A percentile compares a stretch with the other conserved stretches of the same genome.
Evolutionary conservation across 805 yeast genomes (phyloP).

Genomic region (Teunomyces gatunensis): DNA sequence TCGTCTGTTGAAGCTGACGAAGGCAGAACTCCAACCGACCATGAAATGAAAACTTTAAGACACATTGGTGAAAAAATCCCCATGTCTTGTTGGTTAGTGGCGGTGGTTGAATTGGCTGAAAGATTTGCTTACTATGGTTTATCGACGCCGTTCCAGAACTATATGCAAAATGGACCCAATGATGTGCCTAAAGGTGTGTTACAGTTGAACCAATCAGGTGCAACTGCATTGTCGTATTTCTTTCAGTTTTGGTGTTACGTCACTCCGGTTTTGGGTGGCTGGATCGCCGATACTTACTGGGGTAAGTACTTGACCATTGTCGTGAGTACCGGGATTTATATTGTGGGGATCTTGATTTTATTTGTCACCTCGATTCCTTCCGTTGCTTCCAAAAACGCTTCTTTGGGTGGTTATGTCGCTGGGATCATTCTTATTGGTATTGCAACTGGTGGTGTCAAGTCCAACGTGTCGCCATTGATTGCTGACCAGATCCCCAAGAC

Average conservation of each 20-base stretch:
- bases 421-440: constrained; percentile 63
- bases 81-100: constrained; percentile 57
- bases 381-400: constrained; percentile 46
- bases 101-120: constrained; percentile 75
- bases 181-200: constrained; percentile 52
- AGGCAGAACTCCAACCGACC: constrained; percentile 49
- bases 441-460: constrained; percentile 80
- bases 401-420: constrained; percentile 61
- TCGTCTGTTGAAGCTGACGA: constrained; percentile 18
- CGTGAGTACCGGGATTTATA: constrained; percentile 56
- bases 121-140: constrained; percentile 80
- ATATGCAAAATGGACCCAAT: constrained; percentile 58
- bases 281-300: constrained; percentile 68
- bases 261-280: constrained; percentile 76
- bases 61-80: constrained; percentile 55
- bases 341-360: constrained; percentile 59
- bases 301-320: constrained; percentile 72
- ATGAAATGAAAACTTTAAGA: constrained; percentile 50
- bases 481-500: constrained; percentile 51
- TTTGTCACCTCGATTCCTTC: constrained; percentile 70
- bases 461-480: constrained; percentile 71
- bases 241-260: constrained; percentile 82
- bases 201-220: constrained; percentile 56
- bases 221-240: constrained; percentile 70
- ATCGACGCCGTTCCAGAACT: constrained; percentile 73